phyloP scores from a whole-genome alignment of 495 filamentous ascomycete genomes.

The Neurospora sp. region DNA sequence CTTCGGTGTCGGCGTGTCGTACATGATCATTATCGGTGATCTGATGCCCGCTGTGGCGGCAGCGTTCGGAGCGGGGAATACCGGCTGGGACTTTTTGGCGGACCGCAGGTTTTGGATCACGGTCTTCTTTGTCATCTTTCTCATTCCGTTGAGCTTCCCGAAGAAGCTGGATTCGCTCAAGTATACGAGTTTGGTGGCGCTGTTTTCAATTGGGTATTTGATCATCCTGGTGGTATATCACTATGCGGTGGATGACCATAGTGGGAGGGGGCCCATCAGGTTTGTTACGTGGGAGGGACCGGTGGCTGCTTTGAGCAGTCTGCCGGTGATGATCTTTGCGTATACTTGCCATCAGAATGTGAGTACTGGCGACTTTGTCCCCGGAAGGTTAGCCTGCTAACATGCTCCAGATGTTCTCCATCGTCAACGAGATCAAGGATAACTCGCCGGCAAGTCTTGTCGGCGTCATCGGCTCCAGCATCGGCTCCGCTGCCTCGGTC shows the following conservation, averaged over 20 bases:
- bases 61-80: constrained; percentile 52
- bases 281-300: constrained; percentile 68
- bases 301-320: constrained; percentile 67
- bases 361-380: constrained; percentile 14
- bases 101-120: constrained; percentile 97
- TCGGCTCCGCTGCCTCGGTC: constrained; percentile 66
- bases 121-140: constrained; percentile 89
- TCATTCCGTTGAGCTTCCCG: constrained; percentile 89
- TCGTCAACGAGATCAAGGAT: constrained; percentile 86
- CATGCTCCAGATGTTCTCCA: constrained; percentile 80
- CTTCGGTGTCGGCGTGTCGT: constrained; percentile 94
- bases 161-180: constrained; percentile 88
- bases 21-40: constrained; percentile 97
- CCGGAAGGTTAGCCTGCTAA: not conserved
- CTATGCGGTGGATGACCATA: constrained; percentile 69
- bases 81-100: constrained; percentile 56
- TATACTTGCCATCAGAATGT: constrained; percentile 99
- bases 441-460: constrained; percentile 72
- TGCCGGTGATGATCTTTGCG: constrained; percentile 94
- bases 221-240: constrained; percentile 87
- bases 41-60: constrained; percentile 90
- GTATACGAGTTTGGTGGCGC: constrained; percentile 87
- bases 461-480: constrained; percentile 68
- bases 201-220: constrained; percentile 88
- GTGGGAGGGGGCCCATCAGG: constrained; percentile 61